Percentiles rank a stretch among this genome's conserved stretches.
These are phyloP conservation scores for Fusarium fracticaudum DNA, from an alignment of 2,329 filamentous ascomycete species.

Conservation along the genomic window DNA sequence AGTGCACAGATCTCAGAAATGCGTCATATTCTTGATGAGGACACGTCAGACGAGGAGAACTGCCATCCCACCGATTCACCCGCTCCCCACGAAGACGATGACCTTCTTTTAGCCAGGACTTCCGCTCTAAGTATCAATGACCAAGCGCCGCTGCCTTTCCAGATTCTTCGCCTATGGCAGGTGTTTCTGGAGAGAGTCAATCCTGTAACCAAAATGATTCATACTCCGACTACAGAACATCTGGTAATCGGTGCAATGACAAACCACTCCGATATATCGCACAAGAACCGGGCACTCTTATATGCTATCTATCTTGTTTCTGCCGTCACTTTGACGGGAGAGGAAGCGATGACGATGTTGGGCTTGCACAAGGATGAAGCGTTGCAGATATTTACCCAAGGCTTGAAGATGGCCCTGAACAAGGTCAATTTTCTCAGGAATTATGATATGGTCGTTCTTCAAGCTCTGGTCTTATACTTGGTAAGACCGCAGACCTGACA, in stretches of 20 bases:
- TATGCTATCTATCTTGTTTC: constrained; percentile 4
- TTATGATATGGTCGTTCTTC: not conserved
- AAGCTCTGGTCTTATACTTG: not conserved
- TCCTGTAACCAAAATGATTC: not conserved
- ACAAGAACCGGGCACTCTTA: not conserved
- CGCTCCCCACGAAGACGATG: not conserved
- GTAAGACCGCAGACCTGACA: rapidly evolving
- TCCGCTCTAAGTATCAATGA: not conserved
- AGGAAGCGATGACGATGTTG: not conserved
- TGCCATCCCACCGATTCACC: not conserved
- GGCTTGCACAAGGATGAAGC: not conserved
- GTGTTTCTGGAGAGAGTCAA: constrained; percentile 15
- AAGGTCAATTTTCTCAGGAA: constrained; percentile 7
- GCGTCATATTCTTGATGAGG: constrained; percentile 13
- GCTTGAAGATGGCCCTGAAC: not conserved
- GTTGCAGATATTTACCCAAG: not conserved
- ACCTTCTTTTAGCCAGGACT: not conserved
- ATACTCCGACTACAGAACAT: constrained; percentile 7
- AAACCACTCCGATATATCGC: not conserved
- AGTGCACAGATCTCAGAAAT: not conserved
- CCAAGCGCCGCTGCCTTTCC: not conserved
- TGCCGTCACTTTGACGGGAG: not conserved
- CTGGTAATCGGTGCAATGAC: constrained; percentile 3
- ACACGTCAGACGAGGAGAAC: constrained; percentile 11
- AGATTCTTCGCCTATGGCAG: constrained; percentile 3